phyloP scores from a whole-genome alignment of 352 stramenopile species.

The Pythium apleroticum region DNA sequence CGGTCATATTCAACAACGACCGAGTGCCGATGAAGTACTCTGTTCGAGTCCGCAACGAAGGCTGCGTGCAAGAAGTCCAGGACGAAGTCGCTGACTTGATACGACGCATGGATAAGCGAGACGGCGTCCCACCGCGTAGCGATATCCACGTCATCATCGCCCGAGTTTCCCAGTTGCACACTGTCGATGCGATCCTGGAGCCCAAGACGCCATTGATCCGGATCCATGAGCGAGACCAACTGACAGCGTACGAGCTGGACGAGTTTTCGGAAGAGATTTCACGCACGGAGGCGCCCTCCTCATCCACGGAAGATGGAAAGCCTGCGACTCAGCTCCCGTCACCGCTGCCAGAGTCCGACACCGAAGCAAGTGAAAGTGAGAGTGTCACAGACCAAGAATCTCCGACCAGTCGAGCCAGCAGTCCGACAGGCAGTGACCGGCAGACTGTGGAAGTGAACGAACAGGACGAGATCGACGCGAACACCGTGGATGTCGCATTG shows the following conservation, averaged over 20 bases:
- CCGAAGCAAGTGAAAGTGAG: conserved; percentile 18
- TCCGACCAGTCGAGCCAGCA: not conserved
- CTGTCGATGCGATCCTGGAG: conserved; percentile 65
- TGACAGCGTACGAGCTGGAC: conserved; percentile 75
- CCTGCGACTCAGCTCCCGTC: not conserved
- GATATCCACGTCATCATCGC: conserved; percentile 51
- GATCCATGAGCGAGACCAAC: conserved; percentile 75
- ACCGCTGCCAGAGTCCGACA: conserved; percentile 2
- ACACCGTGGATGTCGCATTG: not conserved
- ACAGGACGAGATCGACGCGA: not conserved
- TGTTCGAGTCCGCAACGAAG: conserved; percentile 60
- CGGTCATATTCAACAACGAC: conserved; percentile 80
- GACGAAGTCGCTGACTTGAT: conserved; percentile 54
- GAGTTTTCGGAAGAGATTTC: conserved; percentile 12
- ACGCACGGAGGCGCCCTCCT: conserved; percentile 1
- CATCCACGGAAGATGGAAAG: conserved; percentile 6
- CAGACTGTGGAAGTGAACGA: conserved; percentile 16
- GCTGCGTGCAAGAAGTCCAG: conserved; percentile 65
- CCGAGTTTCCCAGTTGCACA: conserved; percentile 56
- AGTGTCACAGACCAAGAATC: conserved; percentile 12
- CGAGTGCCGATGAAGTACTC: conserved; percentile 78
- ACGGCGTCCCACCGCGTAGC: conserved; percentile 12
- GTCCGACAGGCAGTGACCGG: conserved; percentile 15
- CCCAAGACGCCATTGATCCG: conserved; percentile 57
- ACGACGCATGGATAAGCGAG: conserved; percentile 28